A percentile compares a stretch with the other conserved stretches of the same genome.
Evolutionary conservation across 1,284 basidiomycete species (phyloP).

Genomic region (Inonotus hispidus): DNA sequence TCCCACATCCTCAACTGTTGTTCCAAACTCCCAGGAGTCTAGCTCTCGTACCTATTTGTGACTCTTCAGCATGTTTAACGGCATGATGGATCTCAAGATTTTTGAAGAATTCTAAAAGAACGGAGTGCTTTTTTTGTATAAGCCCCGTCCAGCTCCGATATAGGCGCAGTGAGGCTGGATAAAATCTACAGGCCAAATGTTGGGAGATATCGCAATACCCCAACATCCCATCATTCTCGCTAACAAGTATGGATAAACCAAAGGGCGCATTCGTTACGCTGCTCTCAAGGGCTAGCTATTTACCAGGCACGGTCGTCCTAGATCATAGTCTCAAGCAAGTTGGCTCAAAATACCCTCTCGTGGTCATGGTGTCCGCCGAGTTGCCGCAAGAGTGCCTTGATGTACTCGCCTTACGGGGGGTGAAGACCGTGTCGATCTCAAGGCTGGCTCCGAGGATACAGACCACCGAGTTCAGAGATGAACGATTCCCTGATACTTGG

Average conservation of each 20-base stretch:
- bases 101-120: neutral
- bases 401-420: slow-evolving; percentile 49
- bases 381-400: slow-evolving; percentile 50
- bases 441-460: slow-evolving; percentile 52
- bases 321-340: slow-evolving; percentile 60
- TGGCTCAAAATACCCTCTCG: slow-evolving; percentile 69
- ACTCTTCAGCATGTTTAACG: neutral
- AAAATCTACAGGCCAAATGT: neutral
- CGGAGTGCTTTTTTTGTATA: neutral
- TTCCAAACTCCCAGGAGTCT: neutral
- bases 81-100: neutral
- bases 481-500: slow-evolving; percentile 84
- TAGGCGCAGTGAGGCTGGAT: neutral
- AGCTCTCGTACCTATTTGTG: neutral
- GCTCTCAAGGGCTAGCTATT: slow-evolving; percentile 61
- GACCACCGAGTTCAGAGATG: slow-evolving; percentile 50
- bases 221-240: neutral
- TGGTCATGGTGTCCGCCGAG: slow-evolving; percentile 73
- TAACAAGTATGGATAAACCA: neutral
- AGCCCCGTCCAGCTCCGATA: neutral
- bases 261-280: slow-evolving; percentile 54
- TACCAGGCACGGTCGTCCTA: slow-evolving; percentile 72
- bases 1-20: neutral
- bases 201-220: neutral
- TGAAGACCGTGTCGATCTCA: slow-evolving; percentile 55